Base-by-base conservation (phyloP, 495 filamentous ascomycete genomes). In the Penicillium argentinense region DNA sequence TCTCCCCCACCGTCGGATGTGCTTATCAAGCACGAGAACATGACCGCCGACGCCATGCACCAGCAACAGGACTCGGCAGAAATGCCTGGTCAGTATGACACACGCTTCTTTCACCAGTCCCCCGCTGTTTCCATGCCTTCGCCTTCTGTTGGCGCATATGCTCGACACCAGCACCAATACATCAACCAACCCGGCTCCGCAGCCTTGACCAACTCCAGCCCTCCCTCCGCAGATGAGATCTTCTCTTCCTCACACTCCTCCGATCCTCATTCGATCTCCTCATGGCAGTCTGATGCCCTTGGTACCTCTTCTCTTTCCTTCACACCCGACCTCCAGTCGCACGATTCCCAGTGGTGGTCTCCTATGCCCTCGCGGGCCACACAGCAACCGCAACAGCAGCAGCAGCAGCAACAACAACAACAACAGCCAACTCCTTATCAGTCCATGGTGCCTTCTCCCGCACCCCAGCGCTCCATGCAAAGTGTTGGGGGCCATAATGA, bases 211-310 rank as follows among this genome's bases (percentile, higher is more conserved):
- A 60, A 62, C 42, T 63, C 73, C n/a, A 73, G 68, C 48, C 60
- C 73, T 39, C 65, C 69, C 24, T 66, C 71, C 6, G 59, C 63
- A 22, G 67, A 71, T 51, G 71, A 74, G 13, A 67, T 74, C 19
- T 74, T 74, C 51, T 63, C 70, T 42, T 71, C 70, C 19, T 67
- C 71, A 11, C 65, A 70, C 63, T 73, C 69, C 36, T 74, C 71
- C 17, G 68, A 71, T 39, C 66, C 66, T 40, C 68, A 72, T 17
- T 72, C 70, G 24, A 52, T 74, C 23, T 67, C 67, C 38, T 71
- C 73, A 28, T 76, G 73, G 71, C 64, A 74, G 53, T 69, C 71
- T 13, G 71, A 75, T 45, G 56, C 67, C 34, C 57, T 74, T 29
- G 54, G 56, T 9, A 51, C 71, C 34, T 57, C 66, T 9, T 57